Percentiles rank a stretch among this genome's conserved stretches.
Evolutionary conservation across 441 rosid species (phyloP).

Genomic region (Arabidopsis hybrid): DNA sequence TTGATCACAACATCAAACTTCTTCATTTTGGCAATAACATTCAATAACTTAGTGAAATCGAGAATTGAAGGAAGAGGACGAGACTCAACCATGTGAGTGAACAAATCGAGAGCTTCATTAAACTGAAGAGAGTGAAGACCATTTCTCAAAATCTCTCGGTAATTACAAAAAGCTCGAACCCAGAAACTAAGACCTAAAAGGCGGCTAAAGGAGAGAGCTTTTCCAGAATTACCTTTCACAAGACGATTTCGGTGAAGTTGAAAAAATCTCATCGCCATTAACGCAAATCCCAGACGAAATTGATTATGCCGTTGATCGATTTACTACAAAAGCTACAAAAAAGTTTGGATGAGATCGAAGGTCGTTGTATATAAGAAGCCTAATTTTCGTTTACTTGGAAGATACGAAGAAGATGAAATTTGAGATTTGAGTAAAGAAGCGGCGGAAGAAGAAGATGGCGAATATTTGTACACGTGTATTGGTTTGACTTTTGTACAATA

Average conservation of each 20-base stretch:
- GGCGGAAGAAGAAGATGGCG: constrained; percentile 4
- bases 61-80: constrained; percentile 33
- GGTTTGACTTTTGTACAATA: neutral
- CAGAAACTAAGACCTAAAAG: constrained; percentile 32
- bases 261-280: constrained; percentile 31
- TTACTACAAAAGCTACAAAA: too few relatives aligned
- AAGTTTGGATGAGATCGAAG: neutral
- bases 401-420: neutral
- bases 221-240: constrained; percentile 28
- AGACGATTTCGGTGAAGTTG: constrained; percentile 20
- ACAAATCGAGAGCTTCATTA: constrained; percentile 35
- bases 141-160: constrained; percentile 26
- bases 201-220: constrained; percentile 23
- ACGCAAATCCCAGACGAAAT: neutral
- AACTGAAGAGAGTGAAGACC: constrained; percentile 30
- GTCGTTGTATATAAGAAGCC: neutral
- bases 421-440: neutral
- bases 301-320: too few relatives aligned
- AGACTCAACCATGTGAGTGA: constrained; percentile 38
- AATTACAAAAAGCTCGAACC: constrained; percentile 37
- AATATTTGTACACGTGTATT: neutral
- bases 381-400: neutral
- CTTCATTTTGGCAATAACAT: constrained; percentile 30
- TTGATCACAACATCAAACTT: constrained; percentile 23
- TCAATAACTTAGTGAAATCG: constrained; percentile 35